phyloP scores from a whole-genome alignment of 2,329 filamentous ascomycete species.

The Bipolaris zeicola region DNA sequence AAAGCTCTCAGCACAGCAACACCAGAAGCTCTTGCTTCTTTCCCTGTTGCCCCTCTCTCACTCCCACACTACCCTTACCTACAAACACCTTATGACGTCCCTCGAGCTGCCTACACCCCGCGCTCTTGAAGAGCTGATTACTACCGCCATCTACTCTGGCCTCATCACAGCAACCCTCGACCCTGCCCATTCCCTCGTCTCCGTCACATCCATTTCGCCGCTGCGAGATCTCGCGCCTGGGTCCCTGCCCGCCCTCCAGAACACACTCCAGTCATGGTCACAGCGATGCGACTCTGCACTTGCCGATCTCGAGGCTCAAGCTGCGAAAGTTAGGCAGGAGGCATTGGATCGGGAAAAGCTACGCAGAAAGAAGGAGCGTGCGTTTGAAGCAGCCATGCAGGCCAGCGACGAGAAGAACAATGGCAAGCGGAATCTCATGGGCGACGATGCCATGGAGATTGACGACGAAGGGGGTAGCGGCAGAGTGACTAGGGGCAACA shows the following conservation, averaged over 20 bases:
- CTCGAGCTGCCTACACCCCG: constrained; percentile 71
- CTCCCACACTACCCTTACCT: constrained; percentile 69
- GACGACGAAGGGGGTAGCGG: constrained; percentile 42
- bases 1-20: constrained; percentile 71
- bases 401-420: constrained; percentile 34
- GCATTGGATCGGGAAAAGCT: constrained; percentile 51
- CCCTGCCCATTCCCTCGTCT: constrained; percentile 73
- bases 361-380: constrained; percentile 50
- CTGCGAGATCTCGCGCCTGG: constrained; percentile 83
- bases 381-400: constrained; percentile 42
- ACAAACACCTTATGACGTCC: constrained; percentile 67
- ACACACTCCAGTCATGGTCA: constrained; percentile 75
- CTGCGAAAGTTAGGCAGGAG: constrained; percentile 64
- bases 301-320: constrained; percentile 74
- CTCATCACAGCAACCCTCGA: constrained; percentile 84
- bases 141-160: constrained; percentile 83
- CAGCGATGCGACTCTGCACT: constrained; percentile 77
- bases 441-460: constrained; percentile 46
- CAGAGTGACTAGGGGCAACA: constrained; percentile 32
- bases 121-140: constrained; percentile 84
- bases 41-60: constrained; percentile 82
- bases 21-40: constrained; percentile 86
- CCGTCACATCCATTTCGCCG: constrained; percentile 79
- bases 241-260: constrained; percentile 70
- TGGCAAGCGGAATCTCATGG: constrained; percentile 30